These are phyloP conservation scores for Citrus australasica DNA, from an alignment of 345 rosid species.

Conservation along the genomic window DNA sequence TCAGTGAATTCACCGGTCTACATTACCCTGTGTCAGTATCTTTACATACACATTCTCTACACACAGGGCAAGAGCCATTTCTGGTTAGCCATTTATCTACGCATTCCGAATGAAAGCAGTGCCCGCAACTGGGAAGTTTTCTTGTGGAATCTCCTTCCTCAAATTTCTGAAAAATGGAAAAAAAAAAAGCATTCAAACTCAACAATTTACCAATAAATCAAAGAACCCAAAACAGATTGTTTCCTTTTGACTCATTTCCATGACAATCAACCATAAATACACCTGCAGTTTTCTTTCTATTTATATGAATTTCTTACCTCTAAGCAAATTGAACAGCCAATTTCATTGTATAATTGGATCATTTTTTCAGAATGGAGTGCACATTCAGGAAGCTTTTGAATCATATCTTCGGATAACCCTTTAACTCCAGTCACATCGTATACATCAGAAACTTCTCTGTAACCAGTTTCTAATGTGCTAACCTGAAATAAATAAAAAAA, in stretches of 20 bases:
- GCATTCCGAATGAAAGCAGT: constrained; percentile 61
- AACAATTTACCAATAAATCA: neutral
- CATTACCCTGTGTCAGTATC: neutral
- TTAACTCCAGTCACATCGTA: constrained; percentile 45
- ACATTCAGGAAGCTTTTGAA: constrained; percentile 43
- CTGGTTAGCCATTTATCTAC: constrained; percentile 64
- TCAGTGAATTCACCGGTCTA: neutral
- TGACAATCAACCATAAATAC: neutral
- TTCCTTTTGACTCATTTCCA: neutral
- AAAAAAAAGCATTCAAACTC: neutral
- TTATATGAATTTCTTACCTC: constrained; percentile 35
- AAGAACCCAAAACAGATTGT: neutral
- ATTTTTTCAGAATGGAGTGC: constrained; percentile 17
- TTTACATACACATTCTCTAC: constrained; percentile 43
- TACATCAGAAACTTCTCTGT: constrained; percentile 55
- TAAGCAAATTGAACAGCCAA: constrained; percentile 66
- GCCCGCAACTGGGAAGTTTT: constrained; percentile 59
- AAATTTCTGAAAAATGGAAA: constrained; percentile 43
- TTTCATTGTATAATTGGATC: constrained; percentile 12
- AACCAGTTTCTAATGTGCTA: constrained; percentile 41
- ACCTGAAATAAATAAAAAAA: constrained; percentile 32
- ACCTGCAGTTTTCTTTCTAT: neutral
- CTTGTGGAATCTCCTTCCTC: constrained; percentile 54
- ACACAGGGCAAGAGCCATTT: constrained; percentile 73
- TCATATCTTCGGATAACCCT: constrained; percentile 38